These are phyloP conservation scores for Podaxis pistillaris DNA, from an alignment of 768 basidiomycete genomes.

Conservation along the genomic window DNA sequence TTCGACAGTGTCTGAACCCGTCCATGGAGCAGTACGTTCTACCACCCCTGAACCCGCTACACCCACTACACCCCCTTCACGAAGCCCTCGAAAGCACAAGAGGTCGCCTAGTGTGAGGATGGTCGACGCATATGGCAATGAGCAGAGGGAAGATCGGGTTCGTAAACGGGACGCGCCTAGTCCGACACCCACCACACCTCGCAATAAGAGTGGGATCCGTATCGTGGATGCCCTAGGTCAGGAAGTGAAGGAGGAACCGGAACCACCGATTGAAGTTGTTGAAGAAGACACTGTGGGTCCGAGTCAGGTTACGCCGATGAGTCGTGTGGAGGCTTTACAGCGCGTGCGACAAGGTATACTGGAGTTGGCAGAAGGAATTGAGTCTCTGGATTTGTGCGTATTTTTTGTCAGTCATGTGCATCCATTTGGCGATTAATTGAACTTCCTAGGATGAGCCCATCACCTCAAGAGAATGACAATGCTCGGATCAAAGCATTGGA, in stretches of 20 bases:
- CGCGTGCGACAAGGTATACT: constrained; percentile 58
- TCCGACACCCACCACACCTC: constrained; percentile 17
- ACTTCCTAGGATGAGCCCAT: background rate
- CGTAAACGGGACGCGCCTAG: constrained; percentile 12
- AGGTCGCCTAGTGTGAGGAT: constrained; percentile 52
- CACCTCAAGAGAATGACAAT: constrained; percentile 32
- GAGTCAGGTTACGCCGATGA: constrained; percentile 20
- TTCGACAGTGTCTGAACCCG: constrained; percentile 19
- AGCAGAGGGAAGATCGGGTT: constrained; percentile 24
- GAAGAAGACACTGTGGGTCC: constrained; percentile 20
- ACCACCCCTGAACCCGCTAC: constrained; percentile 20
- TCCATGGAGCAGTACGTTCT: background rate
- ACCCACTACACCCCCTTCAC: constrained; percentile 14
- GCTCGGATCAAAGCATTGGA: constrained; percentile 50
- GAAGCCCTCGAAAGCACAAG: constrained; percentile 33
- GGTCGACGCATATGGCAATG: constrained; percentile 71
- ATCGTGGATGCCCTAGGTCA: constrained; percentile 72
- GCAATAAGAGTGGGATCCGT: constrained; percentile 45
- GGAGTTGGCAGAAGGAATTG: constrained; percentile 54
- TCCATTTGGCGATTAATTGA: background rate
- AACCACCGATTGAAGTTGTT: constrained; percentile 19
- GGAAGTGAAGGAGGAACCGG: constrained; percentile 41
- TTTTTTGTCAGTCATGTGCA: constrained; percentile 1
- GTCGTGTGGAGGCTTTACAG: constrained; percentile 51
- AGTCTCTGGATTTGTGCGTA: constrained; percentile 58